Percentiles rank a stretch among this genome's conserved stretches.
Conservation (phyloP, 805 yeast genomes). For the Sungouiozyma intestinalis region DNA sequence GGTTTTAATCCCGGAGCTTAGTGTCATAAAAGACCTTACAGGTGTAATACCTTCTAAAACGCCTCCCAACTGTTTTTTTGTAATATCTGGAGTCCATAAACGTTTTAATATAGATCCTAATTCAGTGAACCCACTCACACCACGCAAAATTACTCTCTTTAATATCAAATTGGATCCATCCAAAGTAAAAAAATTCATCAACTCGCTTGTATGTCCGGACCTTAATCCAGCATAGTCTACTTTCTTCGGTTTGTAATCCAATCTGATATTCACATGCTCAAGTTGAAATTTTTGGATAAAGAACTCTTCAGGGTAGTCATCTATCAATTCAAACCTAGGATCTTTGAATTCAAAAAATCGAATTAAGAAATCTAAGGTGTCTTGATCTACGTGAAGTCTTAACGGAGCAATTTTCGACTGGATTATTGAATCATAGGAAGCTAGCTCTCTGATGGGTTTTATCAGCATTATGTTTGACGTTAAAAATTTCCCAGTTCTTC, state of each 20-base stretch:
- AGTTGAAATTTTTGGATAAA: constrained; percentile 63
- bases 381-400: constrained; percentile 83
- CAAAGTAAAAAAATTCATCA: constrained; percentile 77
- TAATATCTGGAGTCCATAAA: constrained; percentile 85
- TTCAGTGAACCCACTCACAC: constrained; percentile 62
- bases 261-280: constrained; percentile 46
- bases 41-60: constrained; percentile 81
- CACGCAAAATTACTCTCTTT: constrained; percentile 54
- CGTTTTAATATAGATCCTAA: constrained; percentile 46
- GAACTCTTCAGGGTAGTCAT: constrained; percentile 48
- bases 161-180: constrained; percentile 75
- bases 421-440: constrained; percentile 59
- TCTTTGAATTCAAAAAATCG: constrained; percentile 79
- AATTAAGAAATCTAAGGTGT: constrained; percentile 72
- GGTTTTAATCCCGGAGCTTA: constrained; percentile 70
- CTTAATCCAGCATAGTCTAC: constrained; percentile 75
- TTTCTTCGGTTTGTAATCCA: constrained; percentile 89
- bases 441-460: constrained; percentile 51
- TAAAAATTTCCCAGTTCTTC: constrained; percentile 52
- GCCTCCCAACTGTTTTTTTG: constrained; percentile 68
- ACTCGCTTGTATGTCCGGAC: constrained; percentile 75
- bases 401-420: constrained; percentile 54
- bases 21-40: constrained; percentile 59
- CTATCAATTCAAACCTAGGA: constrained; percentile 49
- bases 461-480: constrained; percentile 43